Conservation (phyloP, 129 eudicot species). For the Pseudognaphalium luteoalbum region DNA sequence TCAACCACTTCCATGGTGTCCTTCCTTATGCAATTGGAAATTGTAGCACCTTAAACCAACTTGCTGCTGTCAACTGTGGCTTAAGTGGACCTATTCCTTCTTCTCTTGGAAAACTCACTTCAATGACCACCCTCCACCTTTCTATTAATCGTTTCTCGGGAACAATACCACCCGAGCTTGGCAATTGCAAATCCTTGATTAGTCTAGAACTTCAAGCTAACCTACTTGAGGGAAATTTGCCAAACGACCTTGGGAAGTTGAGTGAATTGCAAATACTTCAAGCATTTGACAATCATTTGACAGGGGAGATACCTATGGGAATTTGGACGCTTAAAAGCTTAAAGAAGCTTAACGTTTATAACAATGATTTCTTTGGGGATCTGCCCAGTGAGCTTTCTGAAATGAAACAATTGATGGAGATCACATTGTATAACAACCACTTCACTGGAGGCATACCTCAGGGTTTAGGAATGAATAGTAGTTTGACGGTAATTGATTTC, state of each 20-base stretch:
- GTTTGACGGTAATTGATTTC: slow-evolving; percentile 60
- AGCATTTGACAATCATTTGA: slow-evolving; percentile 57
- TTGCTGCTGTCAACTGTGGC: slow-evolving; percentile 54
- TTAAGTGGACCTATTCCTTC: slow-evolving; percentile 72
- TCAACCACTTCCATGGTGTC: slow-evolving; percentile 53
- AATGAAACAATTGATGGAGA: slow-evolving; percentile 49
- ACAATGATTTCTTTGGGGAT: slow-evolving; percentile 66
- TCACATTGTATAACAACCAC: slow-evolving; percentile 59
- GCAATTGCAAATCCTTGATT: slow-evolving; percentile 58
- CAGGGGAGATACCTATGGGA: slow-evolving; percentile 64
- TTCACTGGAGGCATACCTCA: slow-evolving; percentile 79
- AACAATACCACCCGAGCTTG: slow-evolving; percentile 69
- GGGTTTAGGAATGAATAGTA: slow-evolving; percentile 66
- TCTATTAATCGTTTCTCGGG: slow-evolving; percentile 67
- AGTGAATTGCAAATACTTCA: slow-evolving; percentile 39
- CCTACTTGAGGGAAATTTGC: slow-evolving; percentile 65
- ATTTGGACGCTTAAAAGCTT: slow-evolving; percentile 71
- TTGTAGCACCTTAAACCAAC: slow-evolving; percentile 47
- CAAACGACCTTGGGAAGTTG: slow-evolving; percentile 62
- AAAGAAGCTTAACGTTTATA: slow-evolving; percentile 47
- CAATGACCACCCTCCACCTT: slow-evolving; percentile 51
- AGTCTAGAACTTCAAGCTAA: slow-evolving; percentile 49
- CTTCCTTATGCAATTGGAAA: slow-evolving; percentile 63
- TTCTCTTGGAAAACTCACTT: slow-evolving; percentile 54
- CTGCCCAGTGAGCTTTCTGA: slow-evolving; percentile 56